phyloP scores from a whole-genome alignment of 345 rosid genomes.

The Rhizophora mangle region DNA sequence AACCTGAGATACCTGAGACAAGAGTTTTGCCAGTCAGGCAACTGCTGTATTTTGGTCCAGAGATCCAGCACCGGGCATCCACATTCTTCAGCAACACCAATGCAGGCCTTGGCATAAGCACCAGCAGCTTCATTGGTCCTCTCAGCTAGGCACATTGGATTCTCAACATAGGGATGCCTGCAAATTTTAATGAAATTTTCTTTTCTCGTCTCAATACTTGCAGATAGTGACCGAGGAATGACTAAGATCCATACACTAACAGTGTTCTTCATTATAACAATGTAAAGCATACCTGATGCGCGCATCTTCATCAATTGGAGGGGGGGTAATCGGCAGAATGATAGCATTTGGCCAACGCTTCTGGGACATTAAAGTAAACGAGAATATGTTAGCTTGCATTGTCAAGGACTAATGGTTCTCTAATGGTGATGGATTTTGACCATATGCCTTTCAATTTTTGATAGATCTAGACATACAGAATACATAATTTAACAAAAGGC shows the following conservation, averaged over 20 bases:
- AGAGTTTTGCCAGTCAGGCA: slow-evolving; percentile 53
- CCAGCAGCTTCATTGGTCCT: slow-evolving; percentile 90
- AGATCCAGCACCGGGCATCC: slow-evolving; percentile 55
- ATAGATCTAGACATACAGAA: too few species aligned
- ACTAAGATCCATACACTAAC: too few species aligned
- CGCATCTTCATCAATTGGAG: slow-evolving; percentile 84
- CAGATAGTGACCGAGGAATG: background rate
- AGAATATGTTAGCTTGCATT: background rate
- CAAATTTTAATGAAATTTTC: background rate
- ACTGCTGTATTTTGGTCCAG: slow-evolving; percentile 80
- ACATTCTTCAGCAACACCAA: slow-evolving; percentile 49
- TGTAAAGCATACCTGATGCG: slow-evolving; percentile 54
- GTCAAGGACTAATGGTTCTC: background rate
- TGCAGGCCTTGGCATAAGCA: slow-evolving; percentile 61
- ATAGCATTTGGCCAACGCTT: slow-evolving; percentile 57
- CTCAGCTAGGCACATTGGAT: slow-evolving; percentile 62
- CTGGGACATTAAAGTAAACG: slow-evolving; percentile 28
- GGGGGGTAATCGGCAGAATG: slow-evolving; percentile 73
- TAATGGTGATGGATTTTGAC: background rate
- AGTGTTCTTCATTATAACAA: background rate
- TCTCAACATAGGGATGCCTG: slow-evolving; percentile 70
- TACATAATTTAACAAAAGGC: too few species aligned
- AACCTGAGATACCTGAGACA: slow-evolving; percentile 49
- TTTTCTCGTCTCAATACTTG: too few species aligned
- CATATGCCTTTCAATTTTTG: too few species aligned